Evolutionary conservation across 305 asterid species (phyloP).

Genomic region (Ilex paraguariensis): DNA sequence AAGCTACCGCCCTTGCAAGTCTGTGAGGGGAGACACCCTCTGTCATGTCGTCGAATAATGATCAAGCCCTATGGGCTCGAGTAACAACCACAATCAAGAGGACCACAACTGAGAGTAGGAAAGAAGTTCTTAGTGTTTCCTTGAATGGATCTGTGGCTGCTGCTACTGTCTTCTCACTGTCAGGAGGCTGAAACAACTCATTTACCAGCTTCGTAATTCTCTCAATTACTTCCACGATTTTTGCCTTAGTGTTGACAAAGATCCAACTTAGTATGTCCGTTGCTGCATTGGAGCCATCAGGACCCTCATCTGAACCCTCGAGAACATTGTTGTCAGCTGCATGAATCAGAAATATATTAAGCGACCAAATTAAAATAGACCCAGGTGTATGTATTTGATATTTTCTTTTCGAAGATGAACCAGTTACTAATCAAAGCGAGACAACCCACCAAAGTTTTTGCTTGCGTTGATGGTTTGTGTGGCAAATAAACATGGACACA

Average conservation of each 20-base stretch:
- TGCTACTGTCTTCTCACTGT: constrained; percentile 15
- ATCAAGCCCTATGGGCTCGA: constrained; percentile 46
- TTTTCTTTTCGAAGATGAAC: no score
- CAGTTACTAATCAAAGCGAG: no score
- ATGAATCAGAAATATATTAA: no score
- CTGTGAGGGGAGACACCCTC: not conserved
- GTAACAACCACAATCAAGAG: constrained; percentile 51
- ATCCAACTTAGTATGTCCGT: constrained; percentile 40
- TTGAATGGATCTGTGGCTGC: constrained; percentile 20
- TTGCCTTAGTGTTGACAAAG: constrained; percentile 31
- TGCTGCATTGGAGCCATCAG: constrained; percentile 26
- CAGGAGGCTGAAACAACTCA: constrained; percentile 22
- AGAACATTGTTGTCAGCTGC: constrained; percentile 19
- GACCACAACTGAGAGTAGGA: constrained; percentile 52
- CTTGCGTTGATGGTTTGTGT: no score
- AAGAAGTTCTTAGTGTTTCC: constrained; percentile 42
- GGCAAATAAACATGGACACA: no score
- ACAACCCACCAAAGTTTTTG: no score
- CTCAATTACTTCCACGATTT: constrained; percentile 38
- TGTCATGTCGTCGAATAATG: constrained; percentile 44
- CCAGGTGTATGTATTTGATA: no score
- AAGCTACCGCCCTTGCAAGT: no score
- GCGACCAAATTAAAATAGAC: not conserved
- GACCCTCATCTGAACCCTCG: constrained; percentile 21
- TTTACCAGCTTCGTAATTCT: constrained; percentile 34